These are phyloP conservation scores for Pleurotus giganteus DNA, from an alignment of 768 basidiomycete genomes.

Conservation along the genomic window DNA sequence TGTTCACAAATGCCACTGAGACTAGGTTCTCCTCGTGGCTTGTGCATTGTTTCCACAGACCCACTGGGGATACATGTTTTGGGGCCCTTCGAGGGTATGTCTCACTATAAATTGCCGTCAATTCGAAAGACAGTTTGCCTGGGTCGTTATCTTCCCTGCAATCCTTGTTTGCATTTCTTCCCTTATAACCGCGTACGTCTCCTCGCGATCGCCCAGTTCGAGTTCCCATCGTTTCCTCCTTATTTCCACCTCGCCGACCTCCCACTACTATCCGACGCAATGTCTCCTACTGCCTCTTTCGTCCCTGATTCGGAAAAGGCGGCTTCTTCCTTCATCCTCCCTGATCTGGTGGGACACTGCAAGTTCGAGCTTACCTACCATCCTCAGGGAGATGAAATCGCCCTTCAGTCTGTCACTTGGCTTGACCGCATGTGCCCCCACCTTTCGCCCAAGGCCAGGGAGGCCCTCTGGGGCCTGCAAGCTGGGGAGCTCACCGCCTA, in stretches of 20 bases:
- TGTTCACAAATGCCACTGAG: not conserved
- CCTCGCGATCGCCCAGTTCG: not conserved
- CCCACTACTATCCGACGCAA: not conserved
- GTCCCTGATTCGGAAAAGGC: not conserved
- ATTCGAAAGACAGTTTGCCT: not conserved
- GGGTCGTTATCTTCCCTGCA: not conserved
- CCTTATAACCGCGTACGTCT: not conserved
- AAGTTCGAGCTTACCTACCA: slow-evolving; percentile 44
- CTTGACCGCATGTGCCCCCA: slow-evolving; percentile 45
- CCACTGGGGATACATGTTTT: slow-evolving; percentile 1
- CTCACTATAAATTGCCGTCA: not conserved
- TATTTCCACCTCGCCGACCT: not conserved
- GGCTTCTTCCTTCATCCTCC: slow-evolving; percentile 44
- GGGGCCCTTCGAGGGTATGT: not conserved
- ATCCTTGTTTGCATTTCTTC: not conserved
- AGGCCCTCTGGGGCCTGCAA: slow-evolving; percentile 55
- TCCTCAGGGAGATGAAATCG: slow-evolving; percentile 42
- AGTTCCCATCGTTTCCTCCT: slow-evolving; percentile 1
- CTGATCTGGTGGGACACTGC: slow-evolving; percentile 55
- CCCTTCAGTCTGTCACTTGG: slow-evolving; percentile 48
- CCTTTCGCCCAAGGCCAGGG: slow-evolving; percentile 40
- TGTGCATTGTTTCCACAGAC: slow-evolving; percentile 6
- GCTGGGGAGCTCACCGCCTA: slow-evolving; percentile 66
- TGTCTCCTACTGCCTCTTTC: slow-evolving; percentile 1
- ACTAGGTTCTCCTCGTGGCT: slow-evolving; percentile 7